Evolutionary conservation across 345 rosid genomes (phyloP), one percentile per base, ranked within the genome.

Genomic region (Trapa bicornis): DNA sequence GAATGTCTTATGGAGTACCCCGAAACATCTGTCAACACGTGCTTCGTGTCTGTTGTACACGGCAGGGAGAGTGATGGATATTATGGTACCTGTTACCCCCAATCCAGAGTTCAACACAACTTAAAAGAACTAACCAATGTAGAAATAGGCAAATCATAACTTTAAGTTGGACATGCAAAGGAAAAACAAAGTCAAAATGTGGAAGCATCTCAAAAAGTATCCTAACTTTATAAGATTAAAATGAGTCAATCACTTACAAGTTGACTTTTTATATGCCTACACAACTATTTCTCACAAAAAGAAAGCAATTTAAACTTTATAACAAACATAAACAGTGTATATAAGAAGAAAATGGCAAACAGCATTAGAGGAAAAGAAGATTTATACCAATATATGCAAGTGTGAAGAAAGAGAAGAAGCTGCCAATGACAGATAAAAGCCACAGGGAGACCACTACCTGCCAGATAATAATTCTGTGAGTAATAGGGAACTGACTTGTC

Each of bases 371-470:
- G 9, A 14, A 47, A 75, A 62, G 70, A 64, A 72, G 58, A 68
- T 5, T 66, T 87, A 75, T 73, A 90, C 97, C 98, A 16, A 87
- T 86, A 72, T 88, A 93, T 47, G 87, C 94, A 71, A 93, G 82
- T 35, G 96, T 87, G 89, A 84, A 84, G 84, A 90, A 80, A n/a
- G 98, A 93, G 71, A 86, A 83, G 80, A 80, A 88, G 84, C 91
- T 82, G 68, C 96, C 96, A 61, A 84, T 68, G 54, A 88, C 85
- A 72, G 97, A 90, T 58, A 90, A 77, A 70, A 90, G 94, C 98
- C 97, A 93, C 43, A 93, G 81, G 79, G 85, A 84, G 68, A 81
- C 78, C 70, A 90, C 98, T 37, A 93, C 96, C 98, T 90, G 90
- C 72, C 68, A 79, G 63, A 70, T 52, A 64, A 53, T 75, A 8